Evolutionary conservation across 805 yeast species (phyloP), one percentile per base, ranked within the genome.

Genomic region (Spathaspora hagerdaliae): DNA sequence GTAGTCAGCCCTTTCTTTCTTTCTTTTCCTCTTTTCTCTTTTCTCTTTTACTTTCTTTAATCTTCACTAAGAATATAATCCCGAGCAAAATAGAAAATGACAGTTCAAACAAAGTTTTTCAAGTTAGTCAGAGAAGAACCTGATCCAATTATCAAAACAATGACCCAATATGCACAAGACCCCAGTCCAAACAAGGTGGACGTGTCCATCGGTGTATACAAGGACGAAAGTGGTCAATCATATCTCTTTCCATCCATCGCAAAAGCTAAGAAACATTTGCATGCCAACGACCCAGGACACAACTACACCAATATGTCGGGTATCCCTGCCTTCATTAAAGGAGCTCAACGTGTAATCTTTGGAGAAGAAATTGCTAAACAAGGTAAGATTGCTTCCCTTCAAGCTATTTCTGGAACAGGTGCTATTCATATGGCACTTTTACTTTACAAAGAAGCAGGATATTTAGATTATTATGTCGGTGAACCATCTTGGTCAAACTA

Each of bases 141-240:
- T 10, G 71, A 66, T 47, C 68, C 69, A 15, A 65, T 66, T 24
- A 51, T 61, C 27, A 49, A 54, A 33, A 55, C 58, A 14, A 51
- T 58, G 54, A 40, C 45, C 6, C 45, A 44, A 24, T 63, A 49
- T 48, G 46, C 43, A 3, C 31, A 43, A 7, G 77, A 73, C 54
- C 43, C 56, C 13, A 35, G 49, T 41, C 65, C 71, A 12, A 36
- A 55, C 31, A 71, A 71, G 51, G 60, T 72, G 27, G 76, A 73
- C 48, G 69, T 72, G 15, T 59, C 71, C 31, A 71, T 73, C 29
- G 78, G 78, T 11, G 77, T 73, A n/a, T 73, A 71, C 57, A 71
- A 71, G 44, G 64, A 67, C 31, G 74, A 65, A 42, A 55, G 57
- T 13, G 75, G 74, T 2, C 55, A 57, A 31, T 51, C 58, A n/a